Conservation (phyloP, 495 filamentous ascomycete genomes). For the Thermothielavioides terrestris region DNA sequence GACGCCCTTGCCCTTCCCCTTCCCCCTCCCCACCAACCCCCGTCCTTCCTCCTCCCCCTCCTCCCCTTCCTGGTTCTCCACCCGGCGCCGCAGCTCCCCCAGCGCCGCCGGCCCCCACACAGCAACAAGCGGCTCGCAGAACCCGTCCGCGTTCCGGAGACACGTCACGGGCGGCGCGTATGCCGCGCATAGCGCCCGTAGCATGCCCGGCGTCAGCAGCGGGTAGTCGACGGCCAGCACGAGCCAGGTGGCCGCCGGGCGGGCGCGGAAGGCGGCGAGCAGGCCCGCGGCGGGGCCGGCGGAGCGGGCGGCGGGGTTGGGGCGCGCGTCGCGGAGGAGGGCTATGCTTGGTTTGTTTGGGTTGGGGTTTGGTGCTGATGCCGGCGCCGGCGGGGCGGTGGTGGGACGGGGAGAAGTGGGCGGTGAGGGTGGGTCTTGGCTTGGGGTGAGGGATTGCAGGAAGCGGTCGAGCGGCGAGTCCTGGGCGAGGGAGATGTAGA, state of each 20-base stretch:
- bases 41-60: not conserved
- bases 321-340: not conserved
- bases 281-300: not conserved
- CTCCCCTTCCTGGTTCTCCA: not conserved
- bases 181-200: not conserved
- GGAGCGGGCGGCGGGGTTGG: not conserved
- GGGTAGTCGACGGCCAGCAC: not conserved
- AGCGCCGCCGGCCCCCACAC: not conserved
- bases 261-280: not conserved
- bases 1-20: not conserved
- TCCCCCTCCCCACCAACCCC: not conserved
- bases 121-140: not conserved
- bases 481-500: slow-evolving; percentile 2
- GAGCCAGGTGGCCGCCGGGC: not conserved
- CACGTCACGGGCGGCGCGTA: not conserved
- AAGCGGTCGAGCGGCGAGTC: not conserved
- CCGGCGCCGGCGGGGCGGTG: too few relatives aligned
- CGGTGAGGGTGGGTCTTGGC: not conserved
- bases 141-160: not conserved
- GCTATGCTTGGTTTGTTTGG: not conserved
- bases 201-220: not conserved
- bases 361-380: not conserved
- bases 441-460: not conserved
- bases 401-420: not conserved
- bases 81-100: not conserved